Evolutionary conservation across 129 eudicot genomes (phyloP).

Genomic region (Flaveria ramosissima): DNA sequence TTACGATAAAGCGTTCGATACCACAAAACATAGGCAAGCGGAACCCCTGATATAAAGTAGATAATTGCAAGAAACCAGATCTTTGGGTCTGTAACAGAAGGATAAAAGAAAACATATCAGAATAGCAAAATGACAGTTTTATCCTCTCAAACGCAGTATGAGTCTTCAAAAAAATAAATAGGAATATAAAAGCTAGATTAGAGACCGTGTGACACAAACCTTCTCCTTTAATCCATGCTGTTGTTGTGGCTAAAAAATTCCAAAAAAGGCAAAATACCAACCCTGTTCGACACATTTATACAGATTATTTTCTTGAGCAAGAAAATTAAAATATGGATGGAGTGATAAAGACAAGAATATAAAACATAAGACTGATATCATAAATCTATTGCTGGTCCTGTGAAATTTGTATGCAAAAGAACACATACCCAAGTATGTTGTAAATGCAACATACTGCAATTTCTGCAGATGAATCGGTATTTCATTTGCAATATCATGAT

Average conservation of each 20-base stretch:
- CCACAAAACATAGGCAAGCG: conserved; percentile 78
- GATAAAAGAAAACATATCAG: conserved; percentile 2
- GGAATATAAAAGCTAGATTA: not conserved
- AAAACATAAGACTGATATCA: not conserved
- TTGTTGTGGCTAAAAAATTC: conserved; percentile 83
- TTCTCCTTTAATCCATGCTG: conserved; percentile 88
- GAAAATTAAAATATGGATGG: not conserved
- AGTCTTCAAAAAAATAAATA: not conserved
- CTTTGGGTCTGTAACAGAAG: conserved; percentile 45
- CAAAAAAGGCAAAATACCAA: conserved; percentile 68
- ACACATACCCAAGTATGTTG: conserved; percentile 79
- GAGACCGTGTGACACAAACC: conserved; percentile 45
- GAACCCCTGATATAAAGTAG: conserved; percentile 80
- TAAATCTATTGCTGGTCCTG: not conserved
- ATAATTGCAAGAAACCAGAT: conserved; percentile 81
- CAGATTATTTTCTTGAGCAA: not conserved
- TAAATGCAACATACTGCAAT: conserved; percentile 87
- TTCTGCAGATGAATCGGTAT: conserved; percentile 94
- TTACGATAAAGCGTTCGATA: conserved; percentile 84
- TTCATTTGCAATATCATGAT: conserved; percentile 92
- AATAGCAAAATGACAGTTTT: not conserved
- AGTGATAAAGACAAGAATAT: too few relatives aligned
- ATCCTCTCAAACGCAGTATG: not conserved
- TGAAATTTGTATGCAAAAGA: not conserved
- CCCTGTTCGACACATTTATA: conserved; percentile 51